Conservation (phyloP, 2,329 filamentous ascomycete species). For the Stromatinia cepivora region DNA sequence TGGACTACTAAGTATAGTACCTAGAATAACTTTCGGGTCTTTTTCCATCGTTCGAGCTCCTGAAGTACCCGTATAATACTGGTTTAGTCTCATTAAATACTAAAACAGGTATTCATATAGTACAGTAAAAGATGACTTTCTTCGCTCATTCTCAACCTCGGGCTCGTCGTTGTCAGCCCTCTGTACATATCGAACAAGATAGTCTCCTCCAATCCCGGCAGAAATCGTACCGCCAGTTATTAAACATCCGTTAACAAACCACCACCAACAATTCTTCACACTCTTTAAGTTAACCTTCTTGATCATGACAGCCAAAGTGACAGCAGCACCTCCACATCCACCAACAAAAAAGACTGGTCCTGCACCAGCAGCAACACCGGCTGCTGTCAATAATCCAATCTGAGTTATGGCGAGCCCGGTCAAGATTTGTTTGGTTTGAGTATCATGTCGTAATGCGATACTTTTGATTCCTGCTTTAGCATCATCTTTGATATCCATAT, state of each 20-base stretch:
- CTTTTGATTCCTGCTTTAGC: conserved; percentile 85
- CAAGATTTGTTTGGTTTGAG: conserved; percentile 74
- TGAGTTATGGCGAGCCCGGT: conserved; percentile 69
- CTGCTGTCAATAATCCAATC: conserved; percentile 66
- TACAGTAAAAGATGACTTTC: conserved; percentile 20
- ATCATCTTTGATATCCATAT: conserved; percentile 88
- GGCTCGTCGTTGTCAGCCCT: conserved; percentile 9
- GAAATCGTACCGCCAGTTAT: conserved; percentile 65
- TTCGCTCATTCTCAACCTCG: not conserved
- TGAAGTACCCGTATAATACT: not conserved
- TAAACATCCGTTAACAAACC: conserved; percentile 72
- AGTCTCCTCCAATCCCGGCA: conserved; percentile 59
- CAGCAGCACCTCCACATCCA: conserved; percentile 63
- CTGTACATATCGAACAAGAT: conserved; percentile 52
- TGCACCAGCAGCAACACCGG: conserved; percentile 66
- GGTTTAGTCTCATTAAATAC: not conserved
- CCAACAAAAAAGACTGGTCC: conserved; percentile 68
- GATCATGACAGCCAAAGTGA: conserved; percentile 66
- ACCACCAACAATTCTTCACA: conserved; percentile 72
- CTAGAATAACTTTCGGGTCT: not conserved
- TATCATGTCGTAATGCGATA: conserved; percentile 77
- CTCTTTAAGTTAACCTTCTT: conserved; percentile 64
- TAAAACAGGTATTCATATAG: conserved; percentile 18
- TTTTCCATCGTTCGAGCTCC: no score
- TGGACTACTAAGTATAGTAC: not conserved